Evolutionary conservation across 805 yeast species (phyloP), one percentile per base, ranked within the genome.

Genomic region (Tetrapisispora nanseiensis): DNA sequence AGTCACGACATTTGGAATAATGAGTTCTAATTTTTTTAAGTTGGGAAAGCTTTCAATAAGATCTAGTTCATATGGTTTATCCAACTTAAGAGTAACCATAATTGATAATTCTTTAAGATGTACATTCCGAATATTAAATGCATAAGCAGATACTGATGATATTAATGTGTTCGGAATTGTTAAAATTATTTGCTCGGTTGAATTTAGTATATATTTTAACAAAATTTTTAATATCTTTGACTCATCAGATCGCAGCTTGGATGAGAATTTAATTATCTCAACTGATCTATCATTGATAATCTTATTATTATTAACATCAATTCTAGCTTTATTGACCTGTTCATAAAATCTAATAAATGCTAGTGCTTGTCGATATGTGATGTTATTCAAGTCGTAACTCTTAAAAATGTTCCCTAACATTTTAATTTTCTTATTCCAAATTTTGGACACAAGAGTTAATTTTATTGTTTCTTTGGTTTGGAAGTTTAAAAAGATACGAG

Each of bases 201-300:
- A 15, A 6, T 16, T 35, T 4, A 35, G 16, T 22, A 35, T 15
- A 15, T 35, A 35, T 16, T 35, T 35, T 15, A 23, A 12, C 9
- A 35, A 18, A 10, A 35, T n/a, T 26, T 35, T 35, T 7, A 35
- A 10, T 11, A 35, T 35, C 34, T 47, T 55, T 1, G 39, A 28
- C 26, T 61, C 64, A n/a, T 54, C 62, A 1, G 55, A 43, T 7
- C 54, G 34, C 3, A 44, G 27, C 23, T 46, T 50, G n/a, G 55
- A 45, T 1, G 60, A 53, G 21, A 51, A 47, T 28, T 43, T 42
- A 16, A 58, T 23, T 1, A 45, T 33, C 8, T 49, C 44, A 3
- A 56, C 19, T 11, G n/a, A 13, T 21, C 2, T 21, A 8, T 24
- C 11, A 13, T 19, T 18, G 10, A 4, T 8, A 7, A 27, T 21